phyloP scores from a whole-genome alignment of 2,329 filamentous ascomycete species.

The Sarocladium strictum region DNA sequence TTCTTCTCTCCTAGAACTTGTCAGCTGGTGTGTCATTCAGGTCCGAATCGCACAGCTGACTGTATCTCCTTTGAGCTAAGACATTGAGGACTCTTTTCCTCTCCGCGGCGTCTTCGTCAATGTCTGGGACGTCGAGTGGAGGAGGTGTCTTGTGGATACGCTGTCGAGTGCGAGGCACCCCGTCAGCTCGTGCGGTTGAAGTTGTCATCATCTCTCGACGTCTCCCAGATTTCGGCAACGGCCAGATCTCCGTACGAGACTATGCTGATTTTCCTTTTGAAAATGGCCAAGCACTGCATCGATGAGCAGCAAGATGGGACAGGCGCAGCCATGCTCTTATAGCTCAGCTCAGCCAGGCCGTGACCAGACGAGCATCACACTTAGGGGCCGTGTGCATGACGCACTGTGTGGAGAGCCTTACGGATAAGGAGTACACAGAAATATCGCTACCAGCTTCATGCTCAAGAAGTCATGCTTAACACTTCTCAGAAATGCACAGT shows the following conservation, averaged over 20 bases:
- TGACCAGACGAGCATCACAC: constrained; percentile 24
- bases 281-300: not conserved
- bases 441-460: too few species aligned
- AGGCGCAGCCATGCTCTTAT: constrained; percentile 5
- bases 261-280: too few species aligned
- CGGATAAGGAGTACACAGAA: not conserved
- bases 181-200: not conserved
- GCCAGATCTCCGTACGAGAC: too few species aligned
- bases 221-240: too few species aligned
- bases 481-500: too few species aligned
- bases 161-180: constrained; percentile 30
- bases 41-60: constrained; percentile 21
- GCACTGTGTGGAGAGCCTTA: constrained; percentile 11
- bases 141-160: constrained; percentile 33
- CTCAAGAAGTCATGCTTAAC: too few species aligned
- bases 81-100: constrained; percentile 49
- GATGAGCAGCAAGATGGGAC: not conserved
- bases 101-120: constrained; percentile 45
- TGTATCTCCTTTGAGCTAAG: constrained; percentile 47
- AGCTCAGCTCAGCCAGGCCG: constrained; percentile 10
- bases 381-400: constrained; percentile 13
- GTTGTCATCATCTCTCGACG: not conserved
- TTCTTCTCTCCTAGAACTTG: constrained; percentile 26
- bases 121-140: constrained; percentile 37
- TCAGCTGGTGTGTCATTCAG: not conserved